These are phyloP conservation scores for Suillus tomentosus DNA, from an alignment of 768 basidiomycete genomes.

Conservation along the genomic window DNA sequence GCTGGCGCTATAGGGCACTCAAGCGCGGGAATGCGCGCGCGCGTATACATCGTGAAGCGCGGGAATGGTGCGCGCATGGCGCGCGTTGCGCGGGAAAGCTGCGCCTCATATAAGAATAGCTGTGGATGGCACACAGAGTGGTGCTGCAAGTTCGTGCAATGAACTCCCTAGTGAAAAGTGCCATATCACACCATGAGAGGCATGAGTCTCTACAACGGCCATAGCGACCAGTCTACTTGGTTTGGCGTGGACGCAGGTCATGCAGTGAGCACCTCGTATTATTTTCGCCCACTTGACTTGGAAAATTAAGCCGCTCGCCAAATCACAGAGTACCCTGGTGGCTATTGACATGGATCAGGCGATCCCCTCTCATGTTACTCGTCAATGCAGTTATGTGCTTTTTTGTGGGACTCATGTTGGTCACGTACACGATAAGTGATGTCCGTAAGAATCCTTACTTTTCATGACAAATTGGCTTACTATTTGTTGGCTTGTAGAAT, in stretches of 20 bases:
- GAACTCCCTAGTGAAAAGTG: too few species aligned
- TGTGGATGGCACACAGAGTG: too few species aligned
- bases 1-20: too few species aligned
- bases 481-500: slow-evolving; percentile 40
- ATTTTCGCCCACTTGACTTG: slow-evolving; percentile 14
- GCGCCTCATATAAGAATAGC: too few species aligned
- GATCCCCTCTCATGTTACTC: slow-evolving; percentile 80
- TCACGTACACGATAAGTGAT: slow-evolving; percentile 73
- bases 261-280: slow-evolving; percentile 38
- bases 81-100: too few species aligned
- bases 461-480: slow-evolving; percentile 17
- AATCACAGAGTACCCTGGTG: slow-evolving; percentile 59
- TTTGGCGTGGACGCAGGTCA: slow-evolving; percentile 46
- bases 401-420: slow-evolving; percentile 76
- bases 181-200: too few species aligned
- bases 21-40: too few species aligned
- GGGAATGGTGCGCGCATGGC: too few species aligned
- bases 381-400: slow-evolving; percentile 84
- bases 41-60: too few species aligned
- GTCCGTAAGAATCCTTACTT: slow-evolving; percentile 36
- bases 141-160: too few species aligned
- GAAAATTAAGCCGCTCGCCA: slow-evolving; percentile 47
- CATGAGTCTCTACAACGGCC: too few species aligned
- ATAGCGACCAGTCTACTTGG: slow-evolving; percentile 45
- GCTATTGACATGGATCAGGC: slow-evolving; percentile 82